phyloP scores from a whole-genome alignment of 208 protist genomes.

The Leptomonas seymouri region DNA sequence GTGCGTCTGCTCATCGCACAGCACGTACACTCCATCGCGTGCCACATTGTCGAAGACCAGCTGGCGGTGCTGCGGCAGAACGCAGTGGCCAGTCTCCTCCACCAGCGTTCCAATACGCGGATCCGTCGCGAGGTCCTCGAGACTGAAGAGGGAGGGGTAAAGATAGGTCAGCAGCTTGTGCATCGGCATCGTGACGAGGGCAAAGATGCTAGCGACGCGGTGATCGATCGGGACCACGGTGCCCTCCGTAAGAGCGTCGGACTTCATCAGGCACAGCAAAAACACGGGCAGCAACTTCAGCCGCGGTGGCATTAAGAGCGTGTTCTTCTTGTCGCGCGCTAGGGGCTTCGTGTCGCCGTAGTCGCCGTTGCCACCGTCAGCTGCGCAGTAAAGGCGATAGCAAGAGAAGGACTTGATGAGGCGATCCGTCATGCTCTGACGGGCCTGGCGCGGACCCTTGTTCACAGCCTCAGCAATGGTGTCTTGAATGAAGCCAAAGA shows the following conservation, averaged over 20 bases:
- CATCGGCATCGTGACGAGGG: constrained; percentile 73
- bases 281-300: constrained; percentile 94
- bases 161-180: constrained; percentile 76
- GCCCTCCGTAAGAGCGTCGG: constrained; percentile 76
- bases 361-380: constrained; percentile 23
- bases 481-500: constrained; percentile 67
- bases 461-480: constrained; percentile 66
- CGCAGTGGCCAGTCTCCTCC: constrained; percentile 49
- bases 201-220: constrained; percentile 71
- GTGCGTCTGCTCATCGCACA: constrained; percentile 84
- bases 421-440: constrained; percentile 47
- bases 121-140: constrained; percentile 57
- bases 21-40: constrained; percentile 74
- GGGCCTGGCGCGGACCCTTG: constrained; percentile 73
- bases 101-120: constrained; percentile 50
- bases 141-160: constrained; percentile 85
- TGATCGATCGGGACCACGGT: constrained; percentile 80
- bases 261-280: constrained; percentile 81
- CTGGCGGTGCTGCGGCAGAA: constrained; percentile 65
- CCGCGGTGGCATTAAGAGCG: constrained; percentile 92
- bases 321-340: constrained; percentile 32
- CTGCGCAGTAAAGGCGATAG: constrained; percentile 83
- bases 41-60: constrained; percentile 77
- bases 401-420: constrained; percentile 71
- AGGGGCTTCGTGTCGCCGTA: constrained; percentile 20